These are phyloP conservation scores for Eleusine indica DNA, from an alignment of 176 grass and related monocot species.

Conservation along the genomic window DNA sequence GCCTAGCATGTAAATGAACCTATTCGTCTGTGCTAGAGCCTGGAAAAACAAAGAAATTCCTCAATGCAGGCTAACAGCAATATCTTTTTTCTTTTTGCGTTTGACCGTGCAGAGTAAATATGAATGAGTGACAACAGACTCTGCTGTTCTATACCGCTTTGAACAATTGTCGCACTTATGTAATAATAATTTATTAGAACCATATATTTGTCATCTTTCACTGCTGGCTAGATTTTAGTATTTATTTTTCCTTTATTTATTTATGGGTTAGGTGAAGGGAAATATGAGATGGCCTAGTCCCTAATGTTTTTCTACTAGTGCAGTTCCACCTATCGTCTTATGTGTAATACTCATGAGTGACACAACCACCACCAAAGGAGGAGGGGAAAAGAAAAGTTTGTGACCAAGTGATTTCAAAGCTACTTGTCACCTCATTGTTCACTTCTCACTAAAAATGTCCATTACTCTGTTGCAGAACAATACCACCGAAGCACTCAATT, in stretches of 20 bases:
- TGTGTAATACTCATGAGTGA: conserved; percentile 20
- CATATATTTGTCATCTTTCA: neutral
- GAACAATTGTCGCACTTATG: neutral
- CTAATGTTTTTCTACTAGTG: conserved; percentile 30
- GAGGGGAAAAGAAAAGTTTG: neutral
- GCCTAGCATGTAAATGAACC: neutral
- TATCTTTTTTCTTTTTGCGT: neutral
- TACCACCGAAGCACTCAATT: neutral
- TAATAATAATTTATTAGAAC: neutral
- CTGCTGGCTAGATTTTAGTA: neutral
- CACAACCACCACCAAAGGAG: conserved; percentile 3
- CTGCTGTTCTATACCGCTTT: neutral
- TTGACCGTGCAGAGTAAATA: conserved; percentile 4
- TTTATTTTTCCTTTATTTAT: too few species aligned
- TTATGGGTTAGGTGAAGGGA: neutral
- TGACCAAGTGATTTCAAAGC: conserved; percentile 13
- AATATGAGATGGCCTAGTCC: neutral
- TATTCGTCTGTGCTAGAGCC: neutral
- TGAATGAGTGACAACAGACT: neutral
- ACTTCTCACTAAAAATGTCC: neutral
- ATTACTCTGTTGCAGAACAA: neutral
- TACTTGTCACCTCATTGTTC: conserved; percentile 17
- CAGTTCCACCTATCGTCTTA: conserved; percentile 46
- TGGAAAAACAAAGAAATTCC: neutral
- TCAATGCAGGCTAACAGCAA: neutral